These are phyloP conservation scores for Mucor irregularis DNA, from an alignment of 371 early-diverging fungal species.

Conservation along the genomic window DNA sequence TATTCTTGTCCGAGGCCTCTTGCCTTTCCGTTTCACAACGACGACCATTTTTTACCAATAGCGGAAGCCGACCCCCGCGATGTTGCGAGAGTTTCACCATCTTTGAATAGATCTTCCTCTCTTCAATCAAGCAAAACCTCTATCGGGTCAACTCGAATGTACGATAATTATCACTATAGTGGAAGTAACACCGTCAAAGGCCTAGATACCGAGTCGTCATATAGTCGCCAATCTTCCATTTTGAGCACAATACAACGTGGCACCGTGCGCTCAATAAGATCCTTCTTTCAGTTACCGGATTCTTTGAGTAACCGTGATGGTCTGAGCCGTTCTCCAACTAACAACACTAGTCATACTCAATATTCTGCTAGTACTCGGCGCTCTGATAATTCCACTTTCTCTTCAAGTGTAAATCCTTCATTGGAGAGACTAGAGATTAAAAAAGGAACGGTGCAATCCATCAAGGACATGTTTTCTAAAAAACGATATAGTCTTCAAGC, in stretches of 20 bases:
- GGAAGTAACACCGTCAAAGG: neutral
- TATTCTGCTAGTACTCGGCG: slow-evolving; percentile 4
- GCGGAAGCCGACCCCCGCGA: slow-evolving; percentile 55
- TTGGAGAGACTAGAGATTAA: slow-evolving; percentile 29
- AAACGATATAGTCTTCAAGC: slow-evolving; percentile 8
- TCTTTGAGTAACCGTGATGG: slow-evolving; percentile 12
- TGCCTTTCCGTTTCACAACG: slow-evolving; percentile 56
- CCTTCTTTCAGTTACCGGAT: slow-evolving; percentile 37
- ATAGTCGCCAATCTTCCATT: slow-evolving; percentile 30
- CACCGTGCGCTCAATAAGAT: slow-evolving; percentile 47
- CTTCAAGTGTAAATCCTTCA: neutral
- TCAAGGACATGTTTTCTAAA: slow-evolving; percentile 35
- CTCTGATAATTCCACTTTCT: neutral
- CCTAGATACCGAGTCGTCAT: slow-evolving; percentile 26
- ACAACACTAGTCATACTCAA: slow-evolving; percentile 5
- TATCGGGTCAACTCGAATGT: slow-evolving; percentile 17
- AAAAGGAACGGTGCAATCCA: slow-evolving; percentile 38
- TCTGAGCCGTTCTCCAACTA: slow-evolving; percentile 9
- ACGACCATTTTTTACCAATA: slow-evolving; percentile 52
- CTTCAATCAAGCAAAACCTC: slow-evolving; percentile 21
- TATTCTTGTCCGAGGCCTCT: slow-evolving; percentile 52
- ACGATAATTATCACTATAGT: slow-evolving; percentile 12
- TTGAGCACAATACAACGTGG: slow-evolving; percentile 40
- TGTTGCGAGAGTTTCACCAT: slow-evolving; percentile 42
- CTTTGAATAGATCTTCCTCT: slow-evolving; percentile 17